Percentiles rank a stretch among this genome's conserved stretches.
These are phyloP conservation scores for Rhizopus stolonifer DNA, from an alignment of 371 early-diverging fungal genomes.

Conservation along the genomic window DNA sequence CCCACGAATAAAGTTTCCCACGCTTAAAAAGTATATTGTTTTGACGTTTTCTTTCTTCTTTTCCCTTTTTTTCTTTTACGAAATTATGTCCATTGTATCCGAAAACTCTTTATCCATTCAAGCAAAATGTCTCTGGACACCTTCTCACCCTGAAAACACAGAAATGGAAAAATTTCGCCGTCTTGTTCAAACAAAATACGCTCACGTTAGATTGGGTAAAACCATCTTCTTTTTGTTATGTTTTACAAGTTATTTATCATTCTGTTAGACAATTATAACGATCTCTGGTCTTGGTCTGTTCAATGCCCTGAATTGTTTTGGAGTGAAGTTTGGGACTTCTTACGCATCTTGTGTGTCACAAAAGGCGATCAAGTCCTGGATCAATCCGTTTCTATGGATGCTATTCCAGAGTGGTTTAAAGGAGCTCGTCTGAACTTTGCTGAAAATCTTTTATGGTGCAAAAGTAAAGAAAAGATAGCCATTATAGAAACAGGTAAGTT, in stretches of 20 bases:
- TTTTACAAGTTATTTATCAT: not conserved
- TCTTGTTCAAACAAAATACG: slow-evolving; percentile 63
- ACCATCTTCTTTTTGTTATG: not conserved
- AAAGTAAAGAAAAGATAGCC: slow-evolving; percentile 64
- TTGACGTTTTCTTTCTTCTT: not conserved
- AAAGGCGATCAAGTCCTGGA: slow-evolving; percentile 60
- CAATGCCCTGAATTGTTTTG: slow-evolving; percentile 77
- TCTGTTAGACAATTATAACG: slow-evolving; percentile 55
- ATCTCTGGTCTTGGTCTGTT: slow-evolving; percentile 86
- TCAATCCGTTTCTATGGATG: slow-evolving; percentile 68
- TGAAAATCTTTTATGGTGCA: slow-evolving; percentile 82
- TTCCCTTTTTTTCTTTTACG: slow-evolving; percentile 1
- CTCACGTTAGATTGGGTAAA: slow-evolving; percentile 48
- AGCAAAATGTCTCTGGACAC: slow-evolving; percentile 64
- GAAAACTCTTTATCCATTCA: slow-evolving; percentile 14
- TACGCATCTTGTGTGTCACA: slow-evolving; percentile 61
- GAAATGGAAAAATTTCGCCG: slow-evolving; percentile 70
- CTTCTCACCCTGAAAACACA: slow-evolving; percentile 51
- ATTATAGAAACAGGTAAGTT: slow-evolving; percentile 68
- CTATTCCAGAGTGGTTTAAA: slow-evolving; percentile 90
- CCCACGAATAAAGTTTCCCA: slow-evolving; percentile 16
- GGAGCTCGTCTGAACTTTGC: slow-evolving; percentile 88
- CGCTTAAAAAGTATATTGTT: slow-evolving; percentile 10
- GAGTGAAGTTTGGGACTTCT: slow-evolving; percentile 87
- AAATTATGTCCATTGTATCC: slow-evolving; percentile 5